These are phyloP conservation scores for Nasturtium officinale DNA, from an alignment of 345 rosid genomes.

Conservation along the genomic window DNA sequence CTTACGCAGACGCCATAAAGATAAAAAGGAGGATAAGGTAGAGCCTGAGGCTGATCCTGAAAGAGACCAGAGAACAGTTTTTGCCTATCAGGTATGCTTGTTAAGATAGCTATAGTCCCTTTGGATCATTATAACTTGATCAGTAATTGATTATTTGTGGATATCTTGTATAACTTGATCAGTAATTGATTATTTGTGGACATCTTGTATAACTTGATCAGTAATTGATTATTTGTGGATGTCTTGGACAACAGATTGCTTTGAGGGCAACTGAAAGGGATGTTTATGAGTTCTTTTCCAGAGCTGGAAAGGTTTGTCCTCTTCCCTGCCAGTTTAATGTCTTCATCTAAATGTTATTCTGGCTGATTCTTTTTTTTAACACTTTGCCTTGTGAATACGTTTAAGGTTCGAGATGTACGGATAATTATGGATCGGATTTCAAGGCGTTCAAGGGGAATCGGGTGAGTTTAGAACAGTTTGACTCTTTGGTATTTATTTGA, in stretches of 20 bases:
- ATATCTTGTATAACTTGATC: constrained; percentile 16
- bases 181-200: background rate
- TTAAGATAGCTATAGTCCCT: constrained; percentile 11
- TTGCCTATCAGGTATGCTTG: constrained; percentile 84
- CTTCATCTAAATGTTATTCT: constrained; percentile 24
- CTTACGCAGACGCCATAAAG: constrained; percentile 69
- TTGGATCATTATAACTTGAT: constrained; percentile 7
- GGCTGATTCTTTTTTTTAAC: background rate
- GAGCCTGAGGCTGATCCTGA: constrained; percentile 99
- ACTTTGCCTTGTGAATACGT: constrained; percentile 20
- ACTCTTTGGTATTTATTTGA: background rate
- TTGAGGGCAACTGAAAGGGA: constrained; percentile 96
- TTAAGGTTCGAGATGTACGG: constrained; percentile 95
- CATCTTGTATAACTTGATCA: constrained; percentile 12
- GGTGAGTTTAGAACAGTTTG: constrained; percentile 51
- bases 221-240: background rate
- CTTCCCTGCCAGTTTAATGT: constrained; percentile 17
- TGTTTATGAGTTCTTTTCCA: constrained; percentile 89
- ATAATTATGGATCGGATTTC: constrained; percentile 97
- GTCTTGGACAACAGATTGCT: constrained; percentile 57
- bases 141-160: background rate
- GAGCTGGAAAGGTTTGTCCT: constrained; percentile 91
- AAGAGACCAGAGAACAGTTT: constrained; percentile 97
- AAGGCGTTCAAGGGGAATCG: constrained; percentile 94
- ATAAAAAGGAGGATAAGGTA: constrained; percentile 72